These are phyloP conservation scores for Lepiota venenata DNA, from an alignment of 768 basidiomycete genomes.

Conservation along the genomic window DNA sequence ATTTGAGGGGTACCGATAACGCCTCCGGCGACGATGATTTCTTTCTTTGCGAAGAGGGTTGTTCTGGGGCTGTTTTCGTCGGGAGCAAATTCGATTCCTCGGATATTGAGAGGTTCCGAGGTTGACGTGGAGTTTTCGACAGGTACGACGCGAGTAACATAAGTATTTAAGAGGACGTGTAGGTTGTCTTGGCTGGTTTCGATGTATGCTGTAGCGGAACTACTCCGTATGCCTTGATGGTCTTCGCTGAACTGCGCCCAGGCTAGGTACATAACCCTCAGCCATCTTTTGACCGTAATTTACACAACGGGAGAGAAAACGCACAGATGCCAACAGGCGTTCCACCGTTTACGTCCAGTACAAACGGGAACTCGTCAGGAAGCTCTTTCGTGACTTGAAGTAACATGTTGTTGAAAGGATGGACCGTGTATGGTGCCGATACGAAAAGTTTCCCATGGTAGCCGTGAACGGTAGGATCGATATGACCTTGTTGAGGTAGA, in stretches of 20 bases:
- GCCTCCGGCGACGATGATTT: constrained; percentile 30
- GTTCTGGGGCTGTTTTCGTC: not conserved
- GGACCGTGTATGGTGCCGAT: constrained; percentile 26
- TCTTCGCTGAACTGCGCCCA: constrained; percentile 1
- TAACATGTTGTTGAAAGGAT: constrained; percentile 24
- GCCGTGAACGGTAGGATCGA: constrained; percentile 32
- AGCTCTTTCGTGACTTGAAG: constrained; percentile 27
- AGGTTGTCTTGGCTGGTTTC: constrained; percentile 8
- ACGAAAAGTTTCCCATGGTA: constrained; percentile 27
- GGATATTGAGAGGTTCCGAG: constrained; percentile 17
- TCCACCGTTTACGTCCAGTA: constrained; percentile 25
- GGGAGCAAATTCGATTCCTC: constrained; percentile 19
- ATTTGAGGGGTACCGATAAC: constrained; percentile 25
- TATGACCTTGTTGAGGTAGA: constrained; percentile 21
- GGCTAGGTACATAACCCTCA: not conserved
- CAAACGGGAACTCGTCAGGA: constrained; percentile 20
- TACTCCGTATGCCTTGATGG: constrained; percentile 11
- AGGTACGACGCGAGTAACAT: constrained; percentile 12
- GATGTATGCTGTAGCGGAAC: constrained; percentile 25
- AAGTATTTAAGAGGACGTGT: constrained; percentile 12
- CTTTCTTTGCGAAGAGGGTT: constrained; percentile 8
- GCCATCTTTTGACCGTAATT: too few relatives aligned
- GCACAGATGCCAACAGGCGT: constrained; percentile 21
- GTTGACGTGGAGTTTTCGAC: constrained; percentile 13
- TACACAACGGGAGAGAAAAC: too few relatives aligned